Conservation (phyloP, 2,329 filamentous ascomycete species). For the Ophiognomonia clavigignenti-juglandacearum region DNA sequence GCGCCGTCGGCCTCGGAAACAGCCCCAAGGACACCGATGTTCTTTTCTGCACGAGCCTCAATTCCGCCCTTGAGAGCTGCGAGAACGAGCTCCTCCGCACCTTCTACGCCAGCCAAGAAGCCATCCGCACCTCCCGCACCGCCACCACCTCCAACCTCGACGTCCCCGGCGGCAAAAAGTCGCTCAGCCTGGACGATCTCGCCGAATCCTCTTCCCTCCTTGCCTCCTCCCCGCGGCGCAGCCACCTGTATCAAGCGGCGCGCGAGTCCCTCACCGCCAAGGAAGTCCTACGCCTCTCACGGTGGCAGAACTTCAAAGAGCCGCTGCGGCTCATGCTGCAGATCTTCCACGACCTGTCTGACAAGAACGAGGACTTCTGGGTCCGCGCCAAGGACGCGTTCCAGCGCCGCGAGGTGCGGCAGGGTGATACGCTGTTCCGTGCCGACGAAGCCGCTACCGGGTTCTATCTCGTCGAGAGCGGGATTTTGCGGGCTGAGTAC, state of each 20-base stretch:
- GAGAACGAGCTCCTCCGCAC: conserved; percentile 89
- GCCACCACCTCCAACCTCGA: conserved; percentile 40
- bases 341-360: conserved; percentile 85
- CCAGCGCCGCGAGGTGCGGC: conserved; percentile 57
- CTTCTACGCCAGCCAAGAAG: conserved; percentile 67
- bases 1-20: conserved; percentile 74
- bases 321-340: conserved; percentile 89
- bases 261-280: conserved; percentile 67
- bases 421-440: conserved; percentile 71
- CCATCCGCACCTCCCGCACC: conserved; percentile 41
- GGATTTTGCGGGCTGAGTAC: conserved; percentile 87
- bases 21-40: conserved; percentile 65
- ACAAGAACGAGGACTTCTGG: conserved; percentile 94
- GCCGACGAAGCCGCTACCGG: conserved; percentile 72
- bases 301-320: conserved; percentile 84
- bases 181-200: conserved; percentile 36
- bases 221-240: conserved; percentile 76
- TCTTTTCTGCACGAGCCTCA: conserved; percentile 80
- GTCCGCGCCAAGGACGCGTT: conserved; percentile 77
- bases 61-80: conserved; percentile 88
- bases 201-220: conserved; percentile 34
- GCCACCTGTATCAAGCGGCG: conserved; percentile 73
- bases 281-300: conserved; percentile 53
- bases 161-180: conserved; percentile 41
- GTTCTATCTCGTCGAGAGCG: conserved; percentile 87